Base-by-base conservation (phyloP, 2,329 filamentous ascomycete genomes). In the Aspergillus terreus region DNA sequence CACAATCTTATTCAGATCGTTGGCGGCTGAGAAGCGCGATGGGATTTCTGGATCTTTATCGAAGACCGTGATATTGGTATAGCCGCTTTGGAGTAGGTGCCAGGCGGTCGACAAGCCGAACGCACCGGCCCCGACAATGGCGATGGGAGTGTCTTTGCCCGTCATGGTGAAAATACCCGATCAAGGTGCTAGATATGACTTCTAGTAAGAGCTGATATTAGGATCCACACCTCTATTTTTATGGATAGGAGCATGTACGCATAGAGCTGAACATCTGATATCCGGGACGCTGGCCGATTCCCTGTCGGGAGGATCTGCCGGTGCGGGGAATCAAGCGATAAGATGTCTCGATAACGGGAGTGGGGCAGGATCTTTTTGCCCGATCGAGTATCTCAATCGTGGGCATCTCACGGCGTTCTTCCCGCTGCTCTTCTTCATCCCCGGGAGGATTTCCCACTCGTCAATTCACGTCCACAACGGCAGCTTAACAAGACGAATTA, bases 1-100 rank as follows among this genome's bases (percentile, higher is more conserved):
- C 33, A 84, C 71, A 50, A 84, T 84, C 64, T 85, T 85, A 63
- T 84, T 85, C 23, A 84, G 61, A 55, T 85, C 81, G 52, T 82
- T 81, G 17, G 76, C 81, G 0, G 81, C 82, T 0, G 82, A 83
- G 59, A 66, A 76, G 4, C 68, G 66, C 1, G 78, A 77, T 1
- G 80, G 80, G 2, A 78, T 73, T 9, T 69, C 65, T 9, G 67
- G 62, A 36, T 71, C 71, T 48, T 65, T 64, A 48, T 82, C 78
- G 12, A 78, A 71, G 6, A 81, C 73, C 4, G 76, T 76, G 44
- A 81, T 71, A 50, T 78, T 65, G 0, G 60, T 73, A 54, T 76
- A 78, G 1, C 77, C 77, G 0, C 70, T 62, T 6, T 67, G 61
- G n/a, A 67, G 61, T 3, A 81, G 70, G 46, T 78, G 76, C 17